Base-by-base conservation (phyloP, 2,329 filamentous ascomycete species). In the Alternaria brassicicola region DNA sequence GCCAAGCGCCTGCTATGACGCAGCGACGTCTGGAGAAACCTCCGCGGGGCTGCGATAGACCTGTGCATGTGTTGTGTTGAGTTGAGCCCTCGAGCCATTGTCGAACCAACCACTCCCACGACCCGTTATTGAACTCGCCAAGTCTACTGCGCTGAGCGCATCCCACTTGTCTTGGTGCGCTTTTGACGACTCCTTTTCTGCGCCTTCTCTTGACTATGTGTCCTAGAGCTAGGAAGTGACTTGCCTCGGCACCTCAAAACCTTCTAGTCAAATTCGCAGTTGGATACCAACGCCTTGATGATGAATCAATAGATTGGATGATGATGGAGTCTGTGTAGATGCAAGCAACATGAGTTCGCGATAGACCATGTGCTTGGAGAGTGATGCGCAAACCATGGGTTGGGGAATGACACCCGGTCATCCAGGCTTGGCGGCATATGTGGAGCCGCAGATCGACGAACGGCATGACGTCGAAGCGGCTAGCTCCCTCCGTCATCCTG, bases 401-500 rank as follows among this genome's bases (percentile, higher is more conserved):
- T 45, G 25, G 52, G 51, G 26, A 30, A 33, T 35, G 43, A 35
- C 30, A 47, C 43, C 43, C 43, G 28, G 28, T 5, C 28, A 47
- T 41, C 23, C 26, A 30, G 45, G 6, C 55, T 55, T 58, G 45
- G 55, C 55, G 35, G 49, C 43, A 30, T 47, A 50, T 57, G 55
- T 58, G 55, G 55, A 25, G 51, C 51, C 51, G 55, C 38, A 35
- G 51, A 55, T 58, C 55, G 50, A 55, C 51, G 38, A 55, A 21
- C 51, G 51, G 55, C 48, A 60, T 60, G 57, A 60, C 57, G 57
- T 59, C 57, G 46, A 25, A 2, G 25, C 39, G 28, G 28, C 52
- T 52, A 52, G 57, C 49, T 28, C 21, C 39, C 25, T 38, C 57
- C 57, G 57, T 60, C 57, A 60, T 60, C 42, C 43, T 60, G 43